Evolutionary conservation across 2,329 filamentous ascomycete genomes (phyloP).

Genomic region (Cyanodermella asteris): DNA sequence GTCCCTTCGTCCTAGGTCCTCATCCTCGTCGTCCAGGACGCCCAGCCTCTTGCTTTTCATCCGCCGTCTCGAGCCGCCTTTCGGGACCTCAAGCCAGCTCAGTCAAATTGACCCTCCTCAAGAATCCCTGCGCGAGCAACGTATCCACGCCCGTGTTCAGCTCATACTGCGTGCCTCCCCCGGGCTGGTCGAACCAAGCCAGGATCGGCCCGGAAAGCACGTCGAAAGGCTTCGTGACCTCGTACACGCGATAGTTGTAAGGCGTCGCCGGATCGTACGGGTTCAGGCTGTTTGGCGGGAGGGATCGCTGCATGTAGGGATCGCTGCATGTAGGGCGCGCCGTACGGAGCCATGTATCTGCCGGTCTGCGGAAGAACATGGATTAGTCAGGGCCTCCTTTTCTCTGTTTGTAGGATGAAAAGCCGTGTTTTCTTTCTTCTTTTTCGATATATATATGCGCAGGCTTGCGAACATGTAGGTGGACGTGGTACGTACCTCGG

Average conservation of each 20-base stretch:
- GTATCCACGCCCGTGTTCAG: conserved; percentile 11
- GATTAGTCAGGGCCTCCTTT: no score
- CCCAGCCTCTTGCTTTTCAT: no score
- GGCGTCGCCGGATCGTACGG: conserved; percentile 17
- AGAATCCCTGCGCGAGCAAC: conserved; percentile 14
- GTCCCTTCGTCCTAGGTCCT: no score
- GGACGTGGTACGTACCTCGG: conserved; percentile 19
- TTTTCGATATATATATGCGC: no score
- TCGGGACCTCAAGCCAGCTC: conserved; percentile 10
- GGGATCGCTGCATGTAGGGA: conserved; percentile 24
- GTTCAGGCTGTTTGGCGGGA: conserved; percentile 25
- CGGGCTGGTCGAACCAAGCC: conserved; percentile 29
- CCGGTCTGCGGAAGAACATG: neutral
- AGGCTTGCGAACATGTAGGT: no score
- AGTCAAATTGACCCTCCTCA: conserved; percentile 9
- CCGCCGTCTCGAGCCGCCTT: no score
- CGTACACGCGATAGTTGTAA: conserved; percentile 28
- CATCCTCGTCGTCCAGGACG: no score
- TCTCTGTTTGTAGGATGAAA: no score
- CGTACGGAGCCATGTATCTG: conserved; percentile 17
- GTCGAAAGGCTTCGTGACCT: conserved; percentile 18
- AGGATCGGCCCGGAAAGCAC: conserved; percentile 25
- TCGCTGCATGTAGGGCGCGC: conserved; percentile 23
- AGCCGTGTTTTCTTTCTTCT: no score
- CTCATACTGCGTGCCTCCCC: conserved; percentile 20